These are phyloP conservation scores for Schwanniomyces pseudopolymorphus DNA, from an alignment of 805 yeast species.

Conservation along the genomic window DNA sequence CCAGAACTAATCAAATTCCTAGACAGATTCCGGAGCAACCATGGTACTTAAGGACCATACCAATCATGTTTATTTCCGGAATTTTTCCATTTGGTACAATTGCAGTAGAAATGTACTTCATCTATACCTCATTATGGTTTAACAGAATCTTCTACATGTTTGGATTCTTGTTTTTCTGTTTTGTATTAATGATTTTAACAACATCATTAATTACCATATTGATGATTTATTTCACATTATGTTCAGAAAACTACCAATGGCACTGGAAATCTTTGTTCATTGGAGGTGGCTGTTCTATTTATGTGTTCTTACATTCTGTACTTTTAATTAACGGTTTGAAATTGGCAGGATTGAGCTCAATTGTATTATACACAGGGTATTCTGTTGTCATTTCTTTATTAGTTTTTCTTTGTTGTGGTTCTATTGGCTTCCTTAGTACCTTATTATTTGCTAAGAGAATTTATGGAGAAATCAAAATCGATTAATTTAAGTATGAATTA, in stretches of 20 bases:
- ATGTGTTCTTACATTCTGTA: constrained; percentile 81
- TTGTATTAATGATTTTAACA: constrained; percentile 77
- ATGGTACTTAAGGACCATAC: constrained; percentile 67
- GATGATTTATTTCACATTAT: constrained; percentile 78
- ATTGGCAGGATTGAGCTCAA: constrained; percentile 71
- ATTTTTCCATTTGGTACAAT: constrained; percentile 93
- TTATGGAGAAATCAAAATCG: constrained; percentile 84
- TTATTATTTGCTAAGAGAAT: constrained; percentile 75
- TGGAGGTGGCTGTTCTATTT: constrained; percentile 86
- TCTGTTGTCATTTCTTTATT: constrained; percentile 67
- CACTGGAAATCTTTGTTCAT: constrained; percentile 90
- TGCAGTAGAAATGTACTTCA: constrained; percentile 92
- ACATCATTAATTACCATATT: constrained; percentile 78
- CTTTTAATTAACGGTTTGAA: constrained; percentile 62
- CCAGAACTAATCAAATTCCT: constrained; percentile 91
- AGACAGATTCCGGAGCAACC: constrained; percentile 95
- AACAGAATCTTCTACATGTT: constrained; percentile 95
- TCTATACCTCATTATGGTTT: constrained; percentile 89
- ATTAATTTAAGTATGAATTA: constrained; percentile 27
- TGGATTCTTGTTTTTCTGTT: constrained; percentile 90
- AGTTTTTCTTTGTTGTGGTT: constrained; percentile 81
- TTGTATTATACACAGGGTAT: constrained; percentile 81
- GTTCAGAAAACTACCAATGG: constrained; percentile 94
- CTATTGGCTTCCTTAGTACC: constrained; percentile 79
- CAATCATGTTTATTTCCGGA: constrained; percentile 76